These are phyloP conservation scores for Dioscorea alata DNA, from an alignment of 106 monocot species.

Conservation along the genomic window DNA sequence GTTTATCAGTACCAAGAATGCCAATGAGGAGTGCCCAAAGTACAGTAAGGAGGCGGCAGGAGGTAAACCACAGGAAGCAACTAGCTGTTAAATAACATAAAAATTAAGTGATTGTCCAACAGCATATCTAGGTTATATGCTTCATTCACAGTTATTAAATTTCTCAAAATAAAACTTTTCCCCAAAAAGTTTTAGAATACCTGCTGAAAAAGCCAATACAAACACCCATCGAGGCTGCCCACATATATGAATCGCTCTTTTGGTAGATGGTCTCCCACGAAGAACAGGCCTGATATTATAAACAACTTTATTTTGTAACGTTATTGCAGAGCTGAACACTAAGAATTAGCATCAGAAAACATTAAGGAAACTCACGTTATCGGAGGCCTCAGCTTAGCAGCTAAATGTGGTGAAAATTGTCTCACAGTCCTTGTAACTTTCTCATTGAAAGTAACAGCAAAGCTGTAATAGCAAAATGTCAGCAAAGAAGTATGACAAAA, in stretches of 20 bases:
- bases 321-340: no score
- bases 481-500: no score
- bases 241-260: slow-evolving; percentile 90
- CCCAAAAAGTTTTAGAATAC: slow-evolving; percentile 14
- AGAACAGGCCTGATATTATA: slow-evolving; percentile 69
- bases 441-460: slow-evolving; percentile 88
- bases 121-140: no score
- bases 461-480: slow-evolving; percentile 29
- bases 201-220: slow-evolving; percentile 74
- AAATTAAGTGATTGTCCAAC: no score
- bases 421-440: slow-evolving; percentile 78
- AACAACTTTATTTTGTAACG: no score
- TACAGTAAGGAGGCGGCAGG: slow-evolving; percentile 62
- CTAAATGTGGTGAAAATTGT: slow-evolving; percentile 83
- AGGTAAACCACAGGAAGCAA: slow-evolving; percentile 65
- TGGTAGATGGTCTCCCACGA: slow-evolving; percentile 77
- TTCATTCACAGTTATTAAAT: no score
- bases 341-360: background rate
- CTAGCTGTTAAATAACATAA: slow-evolving; percentile 37
- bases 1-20: slow-evolving; percentile 49
- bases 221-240: slow-evolving; percentile 91
- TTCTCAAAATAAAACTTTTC: no score
- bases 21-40: slow-evolving; percentile 66
- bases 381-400: slow-evolving; percentile 85
- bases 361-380: slow-evolving; percentile 39